Evolutionary conservation across 2,329 filamentous ascomycete genomes (phyloP).

Genomic region (Penicillium sp.): DNA sequence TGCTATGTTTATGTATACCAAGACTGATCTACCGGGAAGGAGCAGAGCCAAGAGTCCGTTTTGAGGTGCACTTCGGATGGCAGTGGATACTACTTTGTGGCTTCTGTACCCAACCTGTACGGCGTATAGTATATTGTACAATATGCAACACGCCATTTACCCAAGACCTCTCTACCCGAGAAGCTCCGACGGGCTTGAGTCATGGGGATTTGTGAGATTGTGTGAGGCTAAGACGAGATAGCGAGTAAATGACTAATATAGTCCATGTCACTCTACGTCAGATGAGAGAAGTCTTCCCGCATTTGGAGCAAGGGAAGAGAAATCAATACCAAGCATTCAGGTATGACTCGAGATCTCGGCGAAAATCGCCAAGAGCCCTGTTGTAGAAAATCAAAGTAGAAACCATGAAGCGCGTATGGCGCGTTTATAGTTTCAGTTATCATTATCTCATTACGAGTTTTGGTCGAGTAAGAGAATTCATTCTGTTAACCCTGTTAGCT

Average conservation of each 20-base stretch:
- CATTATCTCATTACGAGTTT: constrained; percentile 3
- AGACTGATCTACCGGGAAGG: constrained; percentile 12
- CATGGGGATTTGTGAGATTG: not conserved
- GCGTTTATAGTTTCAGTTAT: constrained; percentile 6
- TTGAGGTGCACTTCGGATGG: not conserved
- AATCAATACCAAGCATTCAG: constrained; percentile 11
- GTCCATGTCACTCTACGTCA: constrained; percentile 13
- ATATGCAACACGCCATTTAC: not conserved
- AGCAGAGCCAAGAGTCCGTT: constrained; percentile 10
- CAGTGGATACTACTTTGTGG: constrained; percentile 6
- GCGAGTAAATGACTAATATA: not conserved
- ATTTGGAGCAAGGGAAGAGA: constrained; percentile 3
- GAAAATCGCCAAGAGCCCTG: constrained; percentile 2
- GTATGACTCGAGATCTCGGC: constrained; percentile 8
- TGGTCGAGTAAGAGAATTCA: constrained; percentile 5
- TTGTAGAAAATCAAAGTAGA: not conserved
- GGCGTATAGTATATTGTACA: not conserved
- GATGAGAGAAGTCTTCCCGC: not conserved
- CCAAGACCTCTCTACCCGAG: constrained; percentile 3
- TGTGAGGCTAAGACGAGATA: not conserved
- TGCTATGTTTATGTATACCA: constrained; percentile 6
- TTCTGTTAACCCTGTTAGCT: not conserved
- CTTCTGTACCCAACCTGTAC: not conserved
- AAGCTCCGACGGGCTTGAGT: constrained; percentile 6
- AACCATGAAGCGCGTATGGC: constrained; percentile 4